phyloP scores from a whole-genome alignment of 192 early-diverging fungal genomes.

The Backusella parvicylindrica region DNA sequence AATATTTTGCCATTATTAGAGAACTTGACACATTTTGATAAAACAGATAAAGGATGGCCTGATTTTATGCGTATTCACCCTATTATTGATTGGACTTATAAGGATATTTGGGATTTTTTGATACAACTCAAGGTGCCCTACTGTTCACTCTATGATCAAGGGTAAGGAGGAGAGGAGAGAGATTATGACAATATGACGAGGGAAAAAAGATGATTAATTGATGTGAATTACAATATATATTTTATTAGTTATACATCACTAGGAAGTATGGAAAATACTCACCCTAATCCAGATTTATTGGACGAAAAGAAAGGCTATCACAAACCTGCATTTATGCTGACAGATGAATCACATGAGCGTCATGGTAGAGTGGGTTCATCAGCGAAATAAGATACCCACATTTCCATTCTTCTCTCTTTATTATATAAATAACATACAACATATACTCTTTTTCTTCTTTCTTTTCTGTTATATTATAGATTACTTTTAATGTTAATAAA shows the following conservation, averaged over 20 bases:
- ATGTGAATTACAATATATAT: not conserved
- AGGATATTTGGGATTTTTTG: conserved; percentile 82
- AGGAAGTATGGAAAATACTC: conserved; percentile 79
- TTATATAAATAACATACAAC: not conserved
- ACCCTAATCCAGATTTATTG: conserved; percentile 77
- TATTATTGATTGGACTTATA: conserved; percentile 87
- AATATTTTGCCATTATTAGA: conserved; percentile 15
- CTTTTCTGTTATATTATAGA: not conserved
- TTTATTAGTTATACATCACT: conserved; percentile 98
- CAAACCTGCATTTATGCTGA: conserved; percentile 62
- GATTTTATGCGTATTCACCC: conserved; percentile 88
- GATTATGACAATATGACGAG: not conserved
- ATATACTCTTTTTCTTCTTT: not conserved
- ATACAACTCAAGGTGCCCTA: conserved; percentile 64
- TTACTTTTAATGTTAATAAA: not conserved
- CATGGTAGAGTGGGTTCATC: conserved; percentile 47
- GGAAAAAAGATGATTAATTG: not conserved
- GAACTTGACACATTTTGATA: conserved; percentile 54
- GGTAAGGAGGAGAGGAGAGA: conserved; percentile 40
- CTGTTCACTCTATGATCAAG: conserved; percentile 86
- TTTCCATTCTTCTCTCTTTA: not conserved
- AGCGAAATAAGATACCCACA: not conserved
- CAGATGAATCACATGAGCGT: conserved; percentile 60
- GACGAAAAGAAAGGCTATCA: conserved; percentile 37
- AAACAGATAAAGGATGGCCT: conserved; percentile 88